phyloP scores from a whole-genome alignment of 164 flowering plant genomes.

The Nymphaea colorata region DNA sequence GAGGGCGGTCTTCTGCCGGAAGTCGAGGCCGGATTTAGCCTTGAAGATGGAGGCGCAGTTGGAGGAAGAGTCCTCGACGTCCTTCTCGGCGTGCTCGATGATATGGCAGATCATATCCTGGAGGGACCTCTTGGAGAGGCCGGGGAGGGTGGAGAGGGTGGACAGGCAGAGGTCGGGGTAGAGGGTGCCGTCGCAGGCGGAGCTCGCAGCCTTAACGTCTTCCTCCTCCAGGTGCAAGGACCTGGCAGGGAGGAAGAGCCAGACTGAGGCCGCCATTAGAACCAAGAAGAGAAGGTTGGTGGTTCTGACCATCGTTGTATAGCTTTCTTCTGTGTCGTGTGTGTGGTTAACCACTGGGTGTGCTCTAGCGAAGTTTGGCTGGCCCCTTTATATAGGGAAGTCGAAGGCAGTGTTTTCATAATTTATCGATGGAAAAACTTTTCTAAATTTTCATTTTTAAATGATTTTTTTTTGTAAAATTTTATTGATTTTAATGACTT shows the following conservation, averaged over 20 bases:
- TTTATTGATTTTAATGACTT: too few relatives aligned
- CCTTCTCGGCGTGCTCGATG: constrained; percentile 41
- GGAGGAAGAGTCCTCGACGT: constrained; percentile 30
- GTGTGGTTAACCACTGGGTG: too few relatives aligned
- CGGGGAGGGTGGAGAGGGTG: constrained; percentile 24
- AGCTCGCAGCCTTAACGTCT: constrained; percentile 29
- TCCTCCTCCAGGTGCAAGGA: constrained; percentile 9
- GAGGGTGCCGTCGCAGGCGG: constrained; percentile 46
- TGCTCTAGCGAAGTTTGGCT: too few relatives aligned
- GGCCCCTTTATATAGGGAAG: too few relatives aligned
- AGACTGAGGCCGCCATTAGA: too few relatives aligned
- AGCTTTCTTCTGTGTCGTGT: too few relatives aligned
- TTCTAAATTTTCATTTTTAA: too few relatives aligned
- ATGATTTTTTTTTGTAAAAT: too few relatives aligned
- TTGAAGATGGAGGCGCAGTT: constrained; percentile 34
- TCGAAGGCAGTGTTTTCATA: too few relatives aligned
- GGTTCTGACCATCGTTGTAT: too few relatives aligned
- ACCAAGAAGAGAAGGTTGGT: too few relatives aligned
- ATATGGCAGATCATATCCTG: constrained; percentile 47
- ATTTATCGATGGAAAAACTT: too few relatives aligned
- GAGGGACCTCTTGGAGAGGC: constrained; percentile 18
- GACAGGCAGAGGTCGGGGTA: constrained; percentile 68
- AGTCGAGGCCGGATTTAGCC: background rate
- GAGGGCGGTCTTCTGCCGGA: constrained; percentile 12
- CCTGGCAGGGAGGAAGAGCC: background rate